Conservation (phyloP, 169 alveolate species). For the Eimeria mitis region DNA sequence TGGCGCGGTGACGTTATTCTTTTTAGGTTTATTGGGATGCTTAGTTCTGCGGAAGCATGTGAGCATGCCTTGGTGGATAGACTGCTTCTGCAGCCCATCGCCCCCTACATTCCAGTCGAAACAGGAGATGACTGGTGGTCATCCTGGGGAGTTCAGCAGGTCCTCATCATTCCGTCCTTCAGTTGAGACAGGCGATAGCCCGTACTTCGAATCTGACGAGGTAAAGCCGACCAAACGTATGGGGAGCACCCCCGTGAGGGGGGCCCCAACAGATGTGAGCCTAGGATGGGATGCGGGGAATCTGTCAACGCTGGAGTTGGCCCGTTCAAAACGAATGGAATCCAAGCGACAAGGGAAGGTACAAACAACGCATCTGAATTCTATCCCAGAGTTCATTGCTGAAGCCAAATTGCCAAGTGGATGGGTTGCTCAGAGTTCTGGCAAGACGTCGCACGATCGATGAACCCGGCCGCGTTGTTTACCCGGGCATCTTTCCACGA, state of each 20-base stretch:
- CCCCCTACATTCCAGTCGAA: constrained; percentile 61
- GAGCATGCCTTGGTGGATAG: constrained; percentile 83
- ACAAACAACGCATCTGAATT: background rate
- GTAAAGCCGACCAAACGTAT: constrained; percentile 54
- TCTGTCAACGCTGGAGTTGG: constrained; percentile 47
- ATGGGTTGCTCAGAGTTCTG: constrained; percentile 21
- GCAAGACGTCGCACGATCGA: constrained; percentile 19
- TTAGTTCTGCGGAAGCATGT: constrained; percentile 68
- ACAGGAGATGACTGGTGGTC: constrained; percentile 3
- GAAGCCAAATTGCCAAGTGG: constrained; percentile 59
- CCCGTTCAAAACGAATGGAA: constrained; percentile 39
- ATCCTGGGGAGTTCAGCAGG: constrained; percentile 40
- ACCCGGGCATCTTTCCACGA: background rate
- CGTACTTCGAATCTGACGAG: constrained; percentile 60
- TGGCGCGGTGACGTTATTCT: constrained; percentile 75
- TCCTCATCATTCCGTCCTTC: constrained; percentile 65
- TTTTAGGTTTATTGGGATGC: constrained; percentile 69
- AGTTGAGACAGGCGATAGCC: constrained; percentile 59
- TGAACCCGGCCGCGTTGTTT: background rate
- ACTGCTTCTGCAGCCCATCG: constrained; percentile 77
- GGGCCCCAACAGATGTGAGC: constrained; percentile 44
- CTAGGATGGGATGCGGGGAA: constrained; percentile 29
- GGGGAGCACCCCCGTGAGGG: constrained; percentile 57
- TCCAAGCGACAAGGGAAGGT: constrained; percentile 45
- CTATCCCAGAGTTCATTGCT: constrained; percentile 67